phyloP scores from a whole-genome alignment of 2,329 filamentous ascomycete species.

The Fusarium siculi region DNA sequence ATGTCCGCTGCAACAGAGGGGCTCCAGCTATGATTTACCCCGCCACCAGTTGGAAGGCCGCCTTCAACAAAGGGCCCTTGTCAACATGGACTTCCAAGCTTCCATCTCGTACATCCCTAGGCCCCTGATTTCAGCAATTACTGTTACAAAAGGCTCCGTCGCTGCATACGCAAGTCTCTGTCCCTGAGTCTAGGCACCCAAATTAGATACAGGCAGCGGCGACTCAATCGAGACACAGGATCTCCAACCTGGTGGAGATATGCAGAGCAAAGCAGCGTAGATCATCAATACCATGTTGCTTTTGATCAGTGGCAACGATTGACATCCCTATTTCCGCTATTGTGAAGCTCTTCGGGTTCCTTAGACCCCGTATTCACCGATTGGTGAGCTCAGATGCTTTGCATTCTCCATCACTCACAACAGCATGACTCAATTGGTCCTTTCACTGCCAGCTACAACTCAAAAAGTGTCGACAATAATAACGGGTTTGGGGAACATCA shows the following conservation, averaged over 20 bases:
- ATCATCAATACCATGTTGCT: background rate
- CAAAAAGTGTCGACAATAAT: background rate
- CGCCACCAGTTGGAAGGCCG: slow-evolving; percentile 6
- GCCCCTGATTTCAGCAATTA: background rate
- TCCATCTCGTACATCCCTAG: background rate
- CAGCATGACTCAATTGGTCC: background rate
- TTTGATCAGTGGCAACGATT: background rate
- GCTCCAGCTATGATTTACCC: slow-evolving; percentile 11
- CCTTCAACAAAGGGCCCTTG: background rate
- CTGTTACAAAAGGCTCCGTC: background rate
- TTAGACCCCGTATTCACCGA: background rate
- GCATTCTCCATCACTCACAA: background rate
- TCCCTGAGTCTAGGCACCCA: background rate
- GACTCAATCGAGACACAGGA: background rate
- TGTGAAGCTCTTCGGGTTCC: background rate
- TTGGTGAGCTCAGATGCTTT: background rate
- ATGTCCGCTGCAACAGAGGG: slow-evolving; percentile 14
- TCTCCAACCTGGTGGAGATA: slow-evolving; percentile 1
- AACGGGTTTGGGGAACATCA: background rate
- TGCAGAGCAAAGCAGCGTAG: slow-evolving; percentile 1
- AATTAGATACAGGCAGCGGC: background rate
- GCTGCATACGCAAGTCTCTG: background rate
- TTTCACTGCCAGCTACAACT: background rate
- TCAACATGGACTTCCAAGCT: background rate
- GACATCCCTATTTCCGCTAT: background rate